Evolutionary conservation across 768 basidiomycete species (phyloP).

Genomic region (Lactarius sp.): DNA sequence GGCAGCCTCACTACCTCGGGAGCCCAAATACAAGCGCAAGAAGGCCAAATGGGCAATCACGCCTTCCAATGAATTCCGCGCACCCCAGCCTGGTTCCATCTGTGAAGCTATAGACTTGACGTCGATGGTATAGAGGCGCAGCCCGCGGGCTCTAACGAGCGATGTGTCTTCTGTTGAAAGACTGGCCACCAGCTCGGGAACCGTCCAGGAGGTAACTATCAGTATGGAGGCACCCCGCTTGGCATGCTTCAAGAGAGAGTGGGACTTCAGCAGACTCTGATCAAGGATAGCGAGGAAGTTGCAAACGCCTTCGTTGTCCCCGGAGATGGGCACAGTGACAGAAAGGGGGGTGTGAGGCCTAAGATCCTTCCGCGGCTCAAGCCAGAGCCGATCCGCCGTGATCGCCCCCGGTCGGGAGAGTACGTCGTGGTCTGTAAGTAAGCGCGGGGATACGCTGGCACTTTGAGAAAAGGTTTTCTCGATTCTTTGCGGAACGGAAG

Average conservation of each 20-base stretch:
- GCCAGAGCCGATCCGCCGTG: constrained; percentile 60
- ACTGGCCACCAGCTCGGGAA: constrained; percentile 66
- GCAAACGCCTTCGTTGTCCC: constrained; percentile 41
- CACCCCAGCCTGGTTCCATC: constrained; percentile 34
- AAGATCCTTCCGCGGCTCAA: constrained; percentile 44
- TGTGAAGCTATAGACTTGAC: constrained; percentile 47
- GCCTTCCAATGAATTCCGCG: constrained; percentile 44
- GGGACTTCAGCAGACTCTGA: constrained; percentile 70
- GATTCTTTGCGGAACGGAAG: constrained; percentile 45
- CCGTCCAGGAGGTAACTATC: constrained; percentile 68
- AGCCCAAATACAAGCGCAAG: constrained; percentile 76
- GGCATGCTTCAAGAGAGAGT: constrained; percentile 64
- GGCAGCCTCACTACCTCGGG: constrained; percentile 48
- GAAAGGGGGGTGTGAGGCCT: constrained; percentile 48
- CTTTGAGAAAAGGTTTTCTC: constrained; percentile 55
- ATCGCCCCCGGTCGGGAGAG: constrained; percentile 72
- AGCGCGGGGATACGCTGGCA: constrained; percentile 50
- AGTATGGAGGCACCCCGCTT: constrained; percentile 67
- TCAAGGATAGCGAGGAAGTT: constrained; percentile 78
- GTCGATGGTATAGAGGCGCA: constrained; percentile 59
- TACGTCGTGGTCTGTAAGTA: constrained; percentile 66
- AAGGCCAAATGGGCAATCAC: constrained; percentile 74
- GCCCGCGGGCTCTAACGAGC: constrained; percentile 46
- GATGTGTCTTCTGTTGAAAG: constrained; percentile 48
- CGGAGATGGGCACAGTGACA: constrained; percentile 51